phyloP scores from a whole-genome alignment of 441 rosid species.

The Capsella rubella region DNA sequence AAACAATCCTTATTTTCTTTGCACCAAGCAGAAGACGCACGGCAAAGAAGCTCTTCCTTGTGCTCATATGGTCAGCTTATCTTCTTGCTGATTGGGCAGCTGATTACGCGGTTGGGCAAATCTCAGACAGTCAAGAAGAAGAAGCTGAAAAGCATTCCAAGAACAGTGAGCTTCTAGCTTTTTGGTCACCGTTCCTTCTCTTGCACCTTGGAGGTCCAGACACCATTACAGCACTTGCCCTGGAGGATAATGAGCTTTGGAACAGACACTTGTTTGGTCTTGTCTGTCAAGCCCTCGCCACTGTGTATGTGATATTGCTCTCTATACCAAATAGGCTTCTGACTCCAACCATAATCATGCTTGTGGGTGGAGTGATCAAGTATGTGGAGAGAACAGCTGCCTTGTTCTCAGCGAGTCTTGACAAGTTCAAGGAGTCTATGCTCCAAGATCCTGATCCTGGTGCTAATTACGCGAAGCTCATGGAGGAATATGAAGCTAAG shows the following conservation, averaged over 20 bases:
- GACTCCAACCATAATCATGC: constrained; percentile 48
- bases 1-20: constrained; percentile 49
- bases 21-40: constrained; percentile 53
- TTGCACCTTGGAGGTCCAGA: constrained; percentile 83
- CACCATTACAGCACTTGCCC: constrained; percentile 71
- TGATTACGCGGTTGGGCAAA: constrained; percentile 57
- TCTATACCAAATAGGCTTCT: constrained; percentile 47
- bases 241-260: constrained; percentile 74
- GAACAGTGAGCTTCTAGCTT: constrained; percentile 49
- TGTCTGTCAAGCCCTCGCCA: constrained; percentile 48
- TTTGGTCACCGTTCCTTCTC: constrained; percentile 73
- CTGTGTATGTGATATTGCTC: constrained; percentile 53
- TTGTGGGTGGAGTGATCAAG: constrained; percentile 57
- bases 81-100: constrained; percentile 64
- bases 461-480: constrained; percentile 56
- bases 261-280: constrained; percentile 57
- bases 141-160: constrained; percentile 4
- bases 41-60: constrained; percentile 36
- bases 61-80: constrained; percentile 57
- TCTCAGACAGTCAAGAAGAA: constrained; percentile 51
- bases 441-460: constrained; percentile 56
- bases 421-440: constrained; percentile 59
- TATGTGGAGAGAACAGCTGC: constrained; percentile 62
- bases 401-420: constrained; percentile 60
- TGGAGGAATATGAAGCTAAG: constrained; percentile 56